A percentile compares a stretch with the other conserved stretches of the same genome.
Conservation (phyloP, 2,329 filamentous ascomycete species). For the Diaporthe amygdali region DNA sequence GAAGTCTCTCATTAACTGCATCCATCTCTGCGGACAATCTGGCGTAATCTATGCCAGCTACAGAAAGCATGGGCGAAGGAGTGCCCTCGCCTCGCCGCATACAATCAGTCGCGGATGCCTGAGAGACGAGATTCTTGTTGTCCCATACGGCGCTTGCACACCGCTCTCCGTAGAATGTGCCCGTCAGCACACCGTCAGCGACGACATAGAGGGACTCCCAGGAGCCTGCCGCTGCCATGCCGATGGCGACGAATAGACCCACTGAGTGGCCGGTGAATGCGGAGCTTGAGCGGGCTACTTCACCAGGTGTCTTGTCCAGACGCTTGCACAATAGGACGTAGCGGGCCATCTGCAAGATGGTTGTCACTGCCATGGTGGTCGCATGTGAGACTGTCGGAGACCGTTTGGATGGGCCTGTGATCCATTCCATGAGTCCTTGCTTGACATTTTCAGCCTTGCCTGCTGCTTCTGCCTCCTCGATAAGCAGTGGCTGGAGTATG, state of each 20-base stretch:
- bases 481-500: neutral
- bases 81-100: conserved; percentile 89
- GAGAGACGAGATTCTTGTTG: conserved; percentile 87
- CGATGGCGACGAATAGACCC: conserved; percentile 93
- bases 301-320: conserved; percentile 85
- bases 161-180: conserved; percentile 98
- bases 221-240: conserved; percentile 84
- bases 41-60: neutral
- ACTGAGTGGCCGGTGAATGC: conserved; percentile 97
- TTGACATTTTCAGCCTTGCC: neutral
- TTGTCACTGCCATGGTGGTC: conserved; percentile 94
- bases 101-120: conserved; percentile 75
- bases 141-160: conserved; percentile 95
- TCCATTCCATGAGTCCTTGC: neutral
- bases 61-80: conserved; percentile 68
- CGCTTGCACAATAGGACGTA: conserved; percentile 94
- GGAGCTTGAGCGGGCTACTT: conserved; percentile 80
- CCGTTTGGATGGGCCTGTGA: neutral
- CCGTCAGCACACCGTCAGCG: conserved; percentile 79
- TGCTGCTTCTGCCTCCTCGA: neutral
- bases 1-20: neutral
- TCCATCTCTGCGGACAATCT: neutral
- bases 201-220: conserved; percentile 91
- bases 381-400: conserved; percentile 72
- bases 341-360: conserved; percentile 92